phyloP scores from a whole-genome alignment of 2,329 filamentous ascomycete genomes.

The Penicillium sclerotigenum region DNA sequence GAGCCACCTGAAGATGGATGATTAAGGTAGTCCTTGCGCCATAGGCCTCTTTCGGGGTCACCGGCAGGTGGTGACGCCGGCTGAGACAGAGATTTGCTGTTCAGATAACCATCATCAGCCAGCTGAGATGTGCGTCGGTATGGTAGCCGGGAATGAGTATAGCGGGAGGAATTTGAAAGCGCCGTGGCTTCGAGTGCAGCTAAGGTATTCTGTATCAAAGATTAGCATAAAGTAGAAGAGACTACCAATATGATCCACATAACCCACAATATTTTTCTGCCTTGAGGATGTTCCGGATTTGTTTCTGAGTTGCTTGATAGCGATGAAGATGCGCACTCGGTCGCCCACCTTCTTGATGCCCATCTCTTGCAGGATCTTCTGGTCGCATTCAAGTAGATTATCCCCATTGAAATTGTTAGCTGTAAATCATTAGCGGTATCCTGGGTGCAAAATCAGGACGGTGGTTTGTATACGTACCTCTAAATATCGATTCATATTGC shows the following conservation, averaged over 20 bases:
- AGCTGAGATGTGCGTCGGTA: conserved; percentile 62
- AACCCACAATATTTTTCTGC: conserved; percentile 77
- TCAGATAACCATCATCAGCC: conserved; percentile 44
- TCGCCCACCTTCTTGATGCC: conserved; percentile 98
- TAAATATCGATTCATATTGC: conserved; percentile 89
- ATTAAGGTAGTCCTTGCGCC: conserved; percentile 54
- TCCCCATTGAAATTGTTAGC: conserved; percentile 96
- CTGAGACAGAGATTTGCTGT: conserved; percentile 59
- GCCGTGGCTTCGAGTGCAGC: conserved; percentile 68
- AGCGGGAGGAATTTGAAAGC: conserved; percentile 62
- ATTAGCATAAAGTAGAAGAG: conserved; percentile 14
- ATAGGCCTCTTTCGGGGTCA: conserved; percentile 42
- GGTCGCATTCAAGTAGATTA: conserved; percentile 94
- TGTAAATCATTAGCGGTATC: conserved; percentile 30
- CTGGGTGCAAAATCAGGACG: not conserved
- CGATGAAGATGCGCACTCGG: conserved; percentile 82
- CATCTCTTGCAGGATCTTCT: conserved; percentile 94
- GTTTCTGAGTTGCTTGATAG: conserved; percentile 77
- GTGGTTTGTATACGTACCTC: conserved; percentile 48
- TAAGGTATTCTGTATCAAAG: conserved; percentile 68
- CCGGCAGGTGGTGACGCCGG: conserved; percentile 66
- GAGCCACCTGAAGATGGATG: conserved; percentile 54
- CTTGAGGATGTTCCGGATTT: conserved; percentile 73
- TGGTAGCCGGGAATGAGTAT: conserved; percentile 54
- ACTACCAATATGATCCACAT: not conserved